Evolutionary conservation across 164 flowering plant genomes (phyloP), one percentile per base, ranked within the genome.

Genomic region (Piper betle): DNA sequence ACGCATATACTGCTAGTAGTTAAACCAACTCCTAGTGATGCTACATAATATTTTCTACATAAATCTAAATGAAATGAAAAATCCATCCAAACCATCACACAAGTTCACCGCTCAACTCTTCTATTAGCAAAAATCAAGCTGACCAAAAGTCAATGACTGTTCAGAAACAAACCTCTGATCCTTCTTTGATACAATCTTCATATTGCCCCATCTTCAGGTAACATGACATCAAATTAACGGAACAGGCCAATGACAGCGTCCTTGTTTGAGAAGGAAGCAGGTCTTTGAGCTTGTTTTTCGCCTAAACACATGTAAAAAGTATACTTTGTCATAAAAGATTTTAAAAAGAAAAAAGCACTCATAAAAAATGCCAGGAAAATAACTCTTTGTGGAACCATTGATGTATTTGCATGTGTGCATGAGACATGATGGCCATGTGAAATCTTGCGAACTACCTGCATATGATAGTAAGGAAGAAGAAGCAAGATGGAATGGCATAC

Each of bases 201-300:
- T 81, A 90, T 69, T 88, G 88, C 52, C 60, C 70, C 61, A 88
- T 88, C 74, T 86, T 93, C 79, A 93, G 71, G 78, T 85, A 93
- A 68, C 99, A 93, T 4, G 99, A 88, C 99, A 93, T 93, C 74
- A 84, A 69, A 73, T 93, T 93, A 59, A 90, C 95, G 39, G 99
- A 86, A 73, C 99, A 93, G 38, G 89, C 91, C 71, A 80, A 64
- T 58, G 74, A 68, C n/a, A 93, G 77, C 39, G 72, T 20, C 74
- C 77, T 73, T 54, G 80, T 82, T 73, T 84, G 78, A 48, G 89
- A 64, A 13, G 79, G 64, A 58, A 85, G 88, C 42, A 82, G 58
- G 17, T 69, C 78, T 53, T 76, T 75, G 39, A 90, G 67, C 73
- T 90, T 93, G 7, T 80, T 76, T 75, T 88, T 93, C 53, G 96